Evolutionary conservation across 2,329 filamentous ascomycete species (phyloP).

Genomic region (Diaporthe nobilis): DNA sequence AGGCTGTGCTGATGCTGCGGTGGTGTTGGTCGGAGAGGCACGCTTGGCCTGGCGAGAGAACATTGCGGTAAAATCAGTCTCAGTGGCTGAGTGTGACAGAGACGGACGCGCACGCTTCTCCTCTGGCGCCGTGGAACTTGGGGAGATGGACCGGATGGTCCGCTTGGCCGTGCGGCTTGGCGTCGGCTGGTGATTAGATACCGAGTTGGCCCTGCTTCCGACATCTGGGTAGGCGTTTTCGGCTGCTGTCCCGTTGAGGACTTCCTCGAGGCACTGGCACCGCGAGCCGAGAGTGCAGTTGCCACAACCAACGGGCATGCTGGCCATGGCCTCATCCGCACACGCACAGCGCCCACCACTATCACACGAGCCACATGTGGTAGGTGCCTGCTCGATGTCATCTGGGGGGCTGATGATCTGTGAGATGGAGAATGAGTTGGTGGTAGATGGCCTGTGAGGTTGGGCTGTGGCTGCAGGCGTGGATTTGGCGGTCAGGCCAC

Average conservation of each 20-base stretch:
- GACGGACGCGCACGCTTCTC: conserved; percentile 70
- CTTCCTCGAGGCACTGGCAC: conserved; percentile 73
- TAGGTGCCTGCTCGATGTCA: conserved; percentile 53
- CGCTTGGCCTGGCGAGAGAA: conserved; percentile 65
- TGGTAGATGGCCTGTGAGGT: conserved; percentile 47
- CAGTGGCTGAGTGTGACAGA: conserved; percentile 63
- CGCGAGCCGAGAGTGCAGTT: conserved; percentile 74
- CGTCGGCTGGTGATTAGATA: conserved; percentile 5
- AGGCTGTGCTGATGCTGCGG: conserved; percentile 45
- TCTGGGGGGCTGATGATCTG: conserved; percentile 71
- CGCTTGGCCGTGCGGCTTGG: conserved; percentile 39
- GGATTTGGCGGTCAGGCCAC: conserved; percentile 35
- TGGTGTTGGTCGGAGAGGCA: conserved; percentile 42
- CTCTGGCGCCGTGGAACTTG: conserved; percentile 56
- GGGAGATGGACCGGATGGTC: conserved; percentile 52
- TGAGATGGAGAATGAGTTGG: conserved; percentile 64
- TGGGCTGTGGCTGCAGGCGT: conserved; percentile 40
- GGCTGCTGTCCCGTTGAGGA: conserved; percentile 51
- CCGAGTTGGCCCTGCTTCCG: conserved; percentile 40
- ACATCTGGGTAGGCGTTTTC: conserved; percentile 38
- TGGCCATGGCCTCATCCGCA: conserved; percentile 70
- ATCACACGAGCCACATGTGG: conserved; percentile 71
- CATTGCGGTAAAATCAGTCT: conserved; percentile 81
- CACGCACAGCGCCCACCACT: conserved; percentile 69
- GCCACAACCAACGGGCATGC: conserved; percentile 71